Base-by-base conservation (phyloP, 1,139 yeast genomes). In the Yamadazyma epiphylla region DNA sequence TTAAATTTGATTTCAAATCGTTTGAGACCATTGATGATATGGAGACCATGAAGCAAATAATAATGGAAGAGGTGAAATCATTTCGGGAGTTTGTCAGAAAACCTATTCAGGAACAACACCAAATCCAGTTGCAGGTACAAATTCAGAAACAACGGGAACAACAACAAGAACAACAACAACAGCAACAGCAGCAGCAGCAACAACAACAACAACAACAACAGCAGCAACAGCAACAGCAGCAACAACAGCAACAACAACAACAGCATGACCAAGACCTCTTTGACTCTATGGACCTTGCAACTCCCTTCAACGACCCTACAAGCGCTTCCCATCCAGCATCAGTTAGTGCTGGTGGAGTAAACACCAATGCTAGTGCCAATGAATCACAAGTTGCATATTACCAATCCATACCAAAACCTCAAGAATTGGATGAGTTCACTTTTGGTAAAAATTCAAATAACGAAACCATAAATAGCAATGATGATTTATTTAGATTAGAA, bases 11-110 rank as follows among this genome's bases (percentile, higher is more conserved):
- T 53, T 91, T 91, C 53, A 66, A 64, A 39, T 69, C 86, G 5
- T 91, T 91, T 55, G 98, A 91, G 60, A 81, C 77, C 10, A 83
- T 84, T 23, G 89, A 87, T 39, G 96, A 88, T 43, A 67, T 86
- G 53, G 83, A 76, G 9, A 63, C 74, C 15, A 83, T 91, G 85
- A 77, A 77, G 46, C 69, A 74, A 41, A 75, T 87, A 73, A 86
- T 91, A 25, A 57, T 86, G 20, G 80, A 85, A 26, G 97, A 91
- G 51, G 97, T 91, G 3, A 70, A 70, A 34, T 63, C 72, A 15
- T 89, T 91, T 53, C 72, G 97, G 43, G 86, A 77, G 26, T 78
- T 80, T 60, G 96, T 89, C 8, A 62, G 94, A 49, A 76, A 74
- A 49, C 94, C 95, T 4, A 60, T 78, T 27, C 81, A 77, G 29